Conservation (phyloP, 352 stramenopile species). For the Globisporangium iwayamae region DNA sequence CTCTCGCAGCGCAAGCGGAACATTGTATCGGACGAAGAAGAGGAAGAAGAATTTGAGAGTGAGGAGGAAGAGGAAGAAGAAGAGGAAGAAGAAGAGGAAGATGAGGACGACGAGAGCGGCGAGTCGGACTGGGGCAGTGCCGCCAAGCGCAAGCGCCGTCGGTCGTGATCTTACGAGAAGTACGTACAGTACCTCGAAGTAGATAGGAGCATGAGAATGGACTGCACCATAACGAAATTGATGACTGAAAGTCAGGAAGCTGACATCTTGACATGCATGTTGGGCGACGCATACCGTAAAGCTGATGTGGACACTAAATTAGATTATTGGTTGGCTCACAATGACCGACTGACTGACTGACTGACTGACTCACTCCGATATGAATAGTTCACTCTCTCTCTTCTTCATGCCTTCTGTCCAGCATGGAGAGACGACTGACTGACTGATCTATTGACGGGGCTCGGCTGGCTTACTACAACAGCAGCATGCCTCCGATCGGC, state of each 20-base stretch:
- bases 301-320: slow-evolving; percentile 7
- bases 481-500: slow-evolving; percentile 20
- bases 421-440: background rate
- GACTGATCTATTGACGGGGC: background rate
- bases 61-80: slow-evolving; percentile 53
- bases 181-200: too few relatives aligned
- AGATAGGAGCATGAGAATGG: background rate
- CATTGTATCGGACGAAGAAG: slow-evolving; percentile 41
- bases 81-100: slow-evolving; percentile 19
- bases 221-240: background rate
- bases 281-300: background rate
- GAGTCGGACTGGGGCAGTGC: slow-evolving; percentile 42
- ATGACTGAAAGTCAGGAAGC: too few relatives aligned
- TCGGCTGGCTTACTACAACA: slow-evolving; percentile 1
- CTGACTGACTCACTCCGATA: background rate
- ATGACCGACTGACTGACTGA: slow-evolving; percentile 1
- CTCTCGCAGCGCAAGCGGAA: background rate
- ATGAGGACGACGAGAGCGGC: slow-evolving; percentile 17
- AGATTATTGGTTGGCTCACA: slow-evolving; percentile 3
- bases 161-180: slow-evolving; percentile 4
- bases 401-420: too few relatives aligned
- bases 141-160: slow-evolving; percentile 28
- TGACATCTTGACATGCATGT: background rate
- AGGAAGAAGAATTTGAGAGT: slow-evolving; percentile 41
- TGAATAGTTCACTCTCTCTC: too few relatives aligned